Conservation (phyloP, 1,139 yeast genomes). For the Debaryomyces fabryi region DNA sequence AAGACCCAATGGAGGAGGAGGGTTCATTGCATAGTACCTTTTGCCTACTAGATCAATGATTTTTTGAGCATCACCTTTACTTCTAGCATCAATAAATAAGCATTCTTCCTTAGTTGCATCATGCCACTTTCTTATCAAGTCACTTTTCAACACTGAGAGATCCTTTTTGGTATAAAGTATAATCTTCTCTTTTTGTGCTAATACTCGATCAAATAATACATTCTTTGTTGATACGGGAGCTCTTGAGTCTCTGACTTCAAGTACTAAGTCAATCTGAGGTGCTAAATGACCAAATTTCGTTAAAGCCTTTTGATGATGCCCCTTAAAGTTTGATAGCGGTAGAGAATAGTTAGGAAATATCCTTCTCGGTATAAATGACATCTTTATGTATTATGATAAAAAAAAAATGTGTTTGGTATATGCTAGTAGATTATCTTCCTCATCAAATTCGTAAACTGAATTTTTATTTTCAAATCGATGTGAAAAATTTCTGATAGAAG, state of each 20-base stretch:
- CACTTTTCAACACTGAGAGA: constrained; percentile 35
- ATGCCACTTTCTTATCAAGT: constrained; percentile 57
- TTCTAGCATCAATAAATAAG: constrained; percentile 63
- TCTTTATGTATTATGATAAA: constrained; percentile 17
- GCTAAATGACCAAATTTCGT: constrained; percentile 68
- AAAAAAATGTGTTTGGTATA: background rate
- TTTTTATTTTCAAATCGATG: constrained; percentile 6
- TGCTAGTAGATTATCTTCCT: background rate
- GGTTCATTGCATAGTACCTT: constrained; percentile 46
- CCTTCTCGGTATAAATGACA: constrained; percentile 48
- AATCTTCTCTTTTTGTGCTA: constrained; percentile 60
- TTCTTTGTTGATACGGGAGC: constrained; percentile 88
- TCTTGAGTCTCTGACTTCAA: constrained; percentile 85
- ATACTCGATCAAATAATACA: constrained; percentile 70
- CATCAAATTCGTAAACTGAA: background rate
- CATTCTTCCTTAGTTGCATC: constrained; percentile 50
- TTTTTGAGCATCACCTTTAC: constrained; percentile 49
- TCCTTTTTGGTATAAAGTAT: constrained; percentile 75
- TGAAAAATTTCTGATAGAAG: background rate
- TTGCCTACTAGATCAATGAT: constrained; percentile 54
- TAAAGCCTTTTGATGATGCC: constrained; percentile 86
- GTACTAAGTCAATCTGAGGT: constrained; percentile 77
- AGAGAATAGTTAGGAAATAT: constrained; percentile 71
- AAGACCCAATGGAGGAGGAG: constrained; percentile 83
- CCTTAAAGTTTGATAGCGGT: constrained; percentile 79